Evolutionary conservation across 2,329 filamentous ascomycete genomes (phyloP).

Genomic region (Ambrosiella cleistominuta): DNA sequence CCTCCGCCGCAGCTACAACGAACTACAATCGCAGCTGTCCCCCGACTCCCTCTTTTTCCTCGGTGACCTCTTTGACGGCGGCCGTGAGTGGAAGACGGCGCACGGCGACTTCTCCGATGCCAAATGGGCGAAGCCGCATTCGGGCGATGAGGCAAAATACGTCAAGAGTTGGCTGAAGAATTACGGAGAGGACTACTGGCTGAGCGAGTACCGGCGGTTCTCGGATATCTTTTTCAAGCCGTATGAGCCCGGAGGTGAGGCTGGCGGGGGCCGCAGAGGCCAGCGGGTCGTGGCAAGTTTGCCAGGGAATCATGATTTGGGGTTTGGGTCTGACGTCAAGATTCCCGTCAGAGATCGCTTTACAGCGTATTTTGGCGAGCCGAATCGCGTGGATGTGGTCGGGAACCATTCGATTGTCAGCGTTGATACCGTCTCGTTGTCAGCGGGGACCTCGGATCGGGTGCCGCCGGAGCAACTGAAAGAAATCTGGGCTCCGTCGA

Average conservation of each 20-base stretch:
- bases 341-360: conserved; percentile 66
- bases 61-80: conserved; percentile 89
- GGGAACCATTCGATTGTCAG: conserved; percentile 94
- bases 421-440: conserved; percentile 74
- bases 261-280: conserved; percentile 43
- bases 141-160: conserved; percentile 32
- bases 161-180: conserved; percentile 52
- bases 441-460: conserved; percentile 43
- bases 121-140: conserved; percentile 35
- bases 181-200: conserved; percentile 72
- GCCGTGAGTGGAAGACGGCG: conserved; percentile 76
- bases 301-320: conserved; percentile 89
- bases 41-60: conserved; percentile 84
- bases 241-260: conserved; percentile 32
- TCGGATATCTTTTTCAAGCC: conserved; percentile 56
- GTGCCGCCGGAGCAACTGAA: conserved; percentile 33
- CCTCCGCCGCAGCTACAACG: conserved; percentile 63
- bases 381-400: conserved; percentile 79
- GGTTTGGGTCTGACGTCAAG: conserved; percentile 76
- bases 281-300: conserved; percentile 69
- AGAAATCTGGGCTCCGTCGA: conserved; percentile 56
- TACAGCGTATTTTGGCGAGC: conserved; percentile 71
- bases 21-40: conserved; percentile 55
- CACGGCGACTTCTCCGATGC: conserved; percentile 42
- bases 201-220: conserved; percentile 72